Base-by-base conservation (phyloP, 805 yeast species). In the Candida hungchunana region DNA sequence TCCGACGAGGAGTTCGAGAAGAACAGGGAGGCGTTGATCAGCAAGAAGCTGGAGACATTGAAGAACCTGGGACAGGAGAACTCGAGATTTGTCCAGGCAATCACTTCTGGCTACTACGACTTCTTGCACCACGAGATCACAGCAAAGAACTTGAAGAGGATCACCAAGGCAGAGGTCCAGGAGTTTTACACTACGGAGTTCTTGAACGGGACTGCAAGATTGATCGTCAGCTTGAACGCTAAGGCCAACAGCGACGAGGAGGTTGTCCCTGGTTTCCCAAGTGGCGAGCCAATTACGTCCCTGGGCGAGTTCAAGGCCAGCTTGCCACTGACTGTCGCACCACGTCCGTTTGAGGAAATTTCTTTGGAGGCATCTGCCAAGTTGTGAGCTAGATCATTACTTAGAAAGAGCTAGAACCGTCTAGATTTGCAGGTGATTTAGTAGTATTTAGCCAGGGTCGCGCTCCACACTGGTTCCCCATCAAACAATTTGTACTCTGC, bases 31-130 rank as follows among this genome's bases (percentile, higher is more conserved):
- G 82, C 95, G 1, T 69, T 89, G 40, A 58, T 78, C 36, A 70
- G 72, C 38, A 75, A 75, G 56, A 77, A 85, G 47, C 60, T 75
- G 27, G 84, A 83, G 51, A 84, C 82, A 49, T 67, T 74, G 50
- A 86, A 85, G 61, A 88, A 87, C 48, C 66, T 89, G 60, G 63
- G 66, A 36, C 96, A 90, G 55, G 97, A 93, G 60, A 69, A 75
- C 32, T 53, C 63, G 8, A 65, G 79, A 48, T 80, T 75, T 57
- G 78, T 87, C 75, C 66, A 71, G 36, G 69, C 76, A 11, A 82
- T 93, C 39, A 73, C 75, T 20, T 69, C 76, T 38, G 96, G 96
- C 6, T 82, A 67, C 59, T 89, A 82, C 53, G 86, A 90, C 55
- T 90, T 87, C 60, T 60, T 67, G 24, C 68, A 73, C 36, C 67